Conservation (phyloP, 495 filamentous ascomycete genomes). For the Podospora pseudocomata region DNA sequence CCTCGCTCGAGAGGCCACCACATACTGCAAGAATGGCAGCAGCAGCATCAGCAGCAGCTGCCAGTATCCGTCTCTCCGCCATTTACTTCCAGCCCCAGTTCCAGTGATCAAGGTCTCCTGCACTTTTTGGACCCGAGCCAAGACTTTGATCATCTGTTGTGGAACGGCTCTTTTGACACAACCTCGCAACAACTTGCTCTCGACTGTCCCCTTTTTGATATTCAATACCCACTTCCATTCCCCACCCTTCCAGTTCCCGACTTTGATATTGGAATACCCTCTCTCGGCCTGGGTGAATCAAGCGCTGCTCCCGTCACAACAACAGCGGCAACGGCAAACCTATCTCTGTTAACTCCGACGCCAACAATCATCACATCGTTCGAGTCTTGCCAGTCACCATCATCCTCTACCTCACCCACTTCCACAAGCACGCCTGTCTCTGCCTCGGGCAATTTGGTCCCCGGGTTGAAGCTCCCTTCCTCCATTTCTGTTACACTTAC, state of each 20-base stretch:
- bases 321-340: background rate
- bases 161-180: constrained; percentile 5
- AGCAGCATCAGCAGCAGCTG: constrained; percentile 6
- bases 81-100: constrained; percentile 17
- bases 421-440: constrained; percentile 5
- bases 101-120: background rate
- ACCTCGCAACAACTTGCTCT: constrained; percentile 1
- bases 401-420: constrained; percentile 1
- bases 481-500: background rate
- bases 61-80: constrained; percentile 8
- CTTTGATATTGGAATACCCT: background rate
- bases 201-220: background rate
- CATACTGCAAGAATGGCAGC: constrained; percentile 19
- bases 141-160: constrained; percentile 15
- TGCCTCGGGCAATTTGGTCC: background rate
- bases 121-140: background rate
- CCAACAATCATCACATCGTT: background rate
- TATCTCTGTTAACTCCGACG: background rate
- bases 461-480: constrained; percentile 17
- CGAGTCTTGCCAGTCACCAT: constrained; percentile 6
- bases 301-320: constrained; percentile 2
- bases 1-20: constrained; percentile 15
- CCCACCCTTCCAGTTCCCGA: constrained; percentile 4
- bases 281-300: background rate
- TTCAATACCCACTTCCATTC: background rate